These are phyloP conservation scores for Botryosphaeria agaves DNA, from an alignment of 2,329 filamentous ascomycete genomes.

Conservation along the genomic window DNA sequence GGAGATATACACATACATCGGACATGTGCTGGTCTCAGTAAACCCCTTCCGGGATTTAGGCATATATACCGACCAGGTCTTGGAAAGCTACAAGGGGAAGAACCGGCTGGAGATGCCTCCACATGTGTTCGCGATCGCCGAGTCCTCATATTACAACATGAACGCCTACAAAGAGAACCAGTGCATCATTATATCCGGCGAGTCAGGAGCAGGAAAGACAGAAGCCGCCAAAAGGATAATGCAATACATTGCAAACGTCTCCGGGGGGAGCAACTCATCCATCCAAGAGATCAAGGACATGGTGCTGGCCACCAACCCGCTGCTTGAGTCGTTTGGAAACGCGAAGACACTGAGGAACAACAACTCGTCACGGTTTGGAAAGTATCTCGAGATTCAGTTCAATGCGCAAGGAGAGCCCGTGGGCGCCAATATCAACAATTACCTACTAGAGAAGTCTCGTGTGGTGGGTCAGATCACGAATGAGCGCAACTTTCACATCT, in stretches of 20 bases:
- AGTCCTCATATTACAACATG: slow-evolving; percentile 98
- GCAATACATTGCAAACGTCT: slow-evolving; percentile 98
- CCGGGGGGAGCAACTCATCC: slow-evolving; percentile 64
- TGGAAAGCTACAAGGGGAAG: slow-evolving; percentile 90
- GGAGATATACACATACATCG: slow-evolving; percentile 99
- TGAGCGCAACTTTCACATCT: slow-evolving; percentile 98
- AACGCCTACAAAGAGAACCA: slow-evolving; percentile 98
- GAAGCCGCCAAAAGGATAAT: slow-evolving; percentile 97
- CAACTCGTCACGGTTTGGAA: slow-evolving; percentile 96
- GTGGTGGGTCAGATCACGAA: slow-evolving; percentile 90
- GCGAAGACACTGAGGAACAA: slow-evolving; percentile 97
- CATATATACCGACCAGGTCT: slow-evolving; percentile 89
- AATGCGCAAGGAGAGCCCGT: slow-evolving; percentile 81
- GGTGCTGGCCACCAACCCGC: slow-evolving; percentile 93
- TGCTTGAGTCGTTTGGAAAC: slow-evolving; percentile 95
- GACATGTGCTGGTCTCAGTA: slow-evolving; percentile 96
- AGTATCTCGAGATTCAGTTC: slow-evolving; percentile 96
- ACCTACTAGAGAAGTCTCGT: slow-evolving; percentile 84
- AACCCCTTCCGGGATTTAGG: slow-evolving; percentile 92
- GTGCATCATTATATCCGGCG: slow-evolving; percentile 97
- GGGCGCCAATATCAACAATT: slow-evolving; percentile 96
- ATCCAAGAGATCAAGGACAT: slow-evolving; percentile 98
- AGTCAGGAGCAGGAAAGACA: slow-evolving; percentile 95
- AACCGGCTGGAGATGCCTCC: slow-evolving; percentile 90
- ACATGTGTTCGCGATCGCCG: slow-evolving; percentile 94